Base-by-base conservation (phyloP, 305 asterid genomes). In the Fraxinus sp. region DNA sequence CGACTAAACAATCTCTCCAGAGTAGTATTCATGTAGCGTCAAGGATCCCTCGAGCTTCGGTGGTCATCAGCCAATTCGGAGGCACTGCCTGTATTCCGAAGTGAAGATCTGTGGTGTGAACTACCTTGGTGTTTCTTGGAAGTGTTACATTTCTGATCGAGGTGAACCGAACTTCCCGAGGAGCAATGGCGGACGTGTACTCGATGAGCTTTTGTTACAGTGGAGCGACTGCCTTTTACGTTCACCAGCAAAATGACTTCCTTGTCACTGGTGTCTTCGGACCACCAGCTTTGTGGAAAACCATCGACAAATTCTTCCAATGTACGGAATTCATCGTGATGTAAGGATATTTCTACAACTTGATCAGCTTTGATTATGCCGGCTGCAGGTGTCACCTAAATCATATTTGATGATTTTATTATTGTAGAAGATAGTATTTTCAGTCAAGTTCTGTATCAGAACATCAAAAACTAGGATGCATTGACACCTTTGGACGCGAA, bases 231-330 rank as follows among this genome's bases (percentile, higher is more conserved):
- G 71, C 97, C 96, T 66, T 84, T 84, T 43, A 94, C 85, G 28
- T 85, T 87, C 79, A 96, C 90, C 83, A 93, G 35, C 90, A 96
- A 84, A 43, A 90, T 62, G 32, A 90, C 93, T 86, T 93, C 98
- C 85, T 91, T 94, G 35, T 94, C 97, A 74, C 92, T 89, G 37
- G 92, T 91, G 83, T 94, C 98, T 84, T 94, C 96, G 4, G 97
- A 91, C 97, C 97, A 92, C 99, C 97, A 91, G 90, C 95, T 92
- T 26, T 93, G 97, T 1, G 97, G 97, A 30, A 85, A 36, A 73
- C 95, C 97, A 13, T 96, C 97, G 0, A 85, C 89, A n/a, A 85
- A 88, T 62, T 94, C 97, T 83, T 92, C 98, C 79, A 82, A 68
- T 3, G 91, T 86, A 84, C 89, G 92, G 90, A 84, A 86, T 75